Percentiles rank a stretch among this genome's conserved stretches.
phyloP scores from a whole-genome alignment of 768 basidiomycete genomes.

The Lenzites betulinus region DNA sequence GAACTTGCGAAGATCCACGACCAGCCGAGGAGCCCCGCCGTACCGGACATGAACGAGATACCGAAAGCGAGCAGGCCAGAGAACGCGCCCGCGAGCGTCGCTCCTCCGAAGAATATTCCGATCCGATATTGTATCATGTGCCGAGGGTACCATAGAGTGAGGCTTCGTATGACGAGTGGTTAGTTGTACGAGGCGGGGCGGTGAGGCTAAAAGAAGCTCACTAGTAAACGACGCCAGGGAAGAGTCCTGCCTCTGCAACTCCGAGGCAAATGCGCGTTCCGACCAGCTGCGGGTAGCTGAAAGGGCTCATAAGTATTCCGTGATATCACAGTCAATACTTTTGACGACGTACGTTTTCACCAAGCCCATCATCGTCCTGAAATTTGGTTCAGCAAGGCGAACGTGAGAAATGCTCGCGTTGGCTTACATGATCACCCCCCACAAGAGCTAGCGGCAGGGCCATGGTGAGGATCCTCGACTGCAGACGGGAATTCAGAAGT shows the following conservation, averaged over 20 bases:
- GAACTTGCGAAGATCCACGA: conserved; percentile 35
- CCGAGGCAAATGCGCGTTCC: conserved; percentile 61
- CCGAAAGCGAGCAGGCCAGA: conserved; percentile 36
- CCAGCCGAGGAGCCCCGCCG: conserved; percentile 30
- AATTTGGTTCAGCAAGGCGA: neutral
- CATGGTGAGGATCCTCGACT: neutral
- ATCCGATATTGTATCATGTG: conserved; percentile 30
- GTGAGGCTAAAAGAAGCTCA: conserved; percentile 32
- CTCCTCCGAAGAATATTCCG: conserved; percentile 30
- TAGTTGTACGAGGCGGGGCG: neutral
- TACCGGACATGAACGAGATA: conserved; percentile 37
- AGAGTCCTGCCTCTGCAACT: conserved; percentile 67
- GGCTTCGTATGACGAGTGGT: neutral
- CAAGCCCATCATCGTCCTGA: conserved; percentile 63
- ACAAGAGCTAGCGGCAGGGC: conserved; percentile 45
- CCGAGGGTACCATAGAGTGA: conserved; percentile 30
- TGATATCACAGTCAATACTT: neutral
- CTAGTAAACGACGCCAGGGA: conserved; percentile 77
- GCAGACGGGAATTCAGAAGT: neutral
- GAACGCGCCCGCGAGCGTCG: conserved; percentile 27
- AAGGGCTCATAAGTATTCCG: too few relatives aligned
- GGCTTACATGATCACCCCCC: conserved; percentile 64
- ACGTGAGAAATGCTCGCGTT: neutral
- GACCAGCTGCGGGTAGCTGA: conserved; percentile 63
- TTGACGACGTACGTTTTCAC: conserved; percentile 60